These are phyloP conservation scores for Trametes meyenii DNA, from an alignment of 768 basidiomycete species.

Conservation along the genomic window DNA sequence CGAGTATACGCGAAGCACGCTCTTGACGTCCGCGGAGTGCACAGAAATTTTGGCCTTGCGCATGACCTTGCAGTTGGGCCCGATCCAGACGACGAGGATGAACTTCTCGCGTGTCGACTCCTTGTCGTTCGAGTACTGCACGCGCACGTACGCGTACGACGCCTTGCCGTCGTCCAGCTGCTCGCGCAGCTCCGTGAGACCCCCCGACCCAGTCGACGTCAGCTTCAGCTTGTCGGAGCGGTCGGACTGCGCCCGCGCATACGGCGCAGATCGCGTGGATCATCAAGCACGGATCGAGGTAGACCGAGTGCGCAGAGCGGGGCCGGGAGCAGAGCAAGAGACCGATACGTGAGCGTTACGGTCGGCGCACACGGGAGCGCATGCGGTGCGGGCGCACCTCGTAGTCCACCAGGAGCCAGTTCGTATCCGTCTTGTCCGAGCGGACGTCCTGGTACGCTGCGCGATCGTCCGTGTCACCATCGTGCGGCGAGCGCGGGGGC, in stretches of 20 bases:
- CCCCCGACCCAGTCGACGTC: slow-evolving; percentile 78
- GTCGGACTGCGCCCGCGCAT: slow-evolving; percentile 50
- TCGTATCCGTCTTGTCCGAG: slow-evolving; percentile 80
- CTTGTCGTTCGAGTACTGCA: slow-evolving; percentile 85
- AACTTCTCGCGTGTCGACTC: slow-evolving; percentile 90
- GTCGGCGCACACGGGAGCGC: not conserved
- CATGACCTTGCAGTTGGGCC: slow-evolving; percentile 84
- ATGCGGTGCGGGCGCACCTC: slow-evolving; percentile 48
- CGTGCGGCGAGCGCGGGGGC: slow-evolving; percentile 30
- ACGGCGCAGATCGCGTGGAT: not conserved
- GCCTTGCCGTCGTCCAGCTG: slow-evolving; percentile 73
- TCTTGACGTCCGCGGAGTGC: slow-evolving; percentile 86
- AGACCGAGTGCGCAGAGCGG: not conserved
- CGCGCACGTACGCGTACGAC: slow-evolving; percentile 82
- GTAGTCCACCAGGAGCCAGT: slow-evolving; percentile 92
- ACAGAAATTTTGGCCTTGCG: slow-evolving; percentile 95
- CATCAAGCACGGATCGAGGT: not conserved
- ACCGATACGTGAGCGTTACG: not conserved
- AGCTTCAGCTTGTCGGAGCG: slow-evolving; percentile 80
- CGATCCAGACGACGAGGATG: slow-evolving; percentile 85
- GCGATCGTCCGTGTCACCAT: slow-evolving; percentile 23
- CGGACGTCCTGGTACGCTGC: slow-evolving; percentile 89
- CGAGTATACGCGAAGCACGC: slow-evolving; percentile 73
- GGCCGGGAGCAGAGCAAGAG: slow-evolving; percentile 11
- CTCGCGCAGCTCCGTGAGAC: slow-evolving; percentile 75